Evolutionary conservation across 2,329 filamentous ascomycete species (phyloP).

Genomic region (Cercospora canescens): DNA sequence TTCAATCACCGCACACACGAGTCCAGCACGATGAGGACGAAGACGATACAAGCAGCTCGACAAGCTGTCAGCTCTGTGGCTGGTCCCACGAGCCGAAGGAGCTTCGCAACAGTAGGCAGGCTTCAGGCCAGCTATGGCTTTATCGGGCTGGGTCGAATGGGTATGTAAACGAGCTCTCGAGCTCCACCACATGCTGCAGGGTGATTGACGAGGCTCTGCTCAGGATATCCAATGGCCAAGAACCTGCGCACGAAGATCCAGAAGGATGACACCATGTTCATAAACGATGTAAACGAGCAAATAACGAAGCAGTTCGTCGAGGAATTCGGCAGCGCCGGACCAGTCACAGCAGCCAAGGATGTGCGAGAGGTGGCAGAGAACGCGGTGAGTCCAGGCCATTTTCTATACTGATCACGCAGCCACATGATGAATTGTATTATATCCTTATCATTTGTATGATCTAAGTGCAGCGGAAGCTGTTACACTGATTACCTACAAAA

Average conservation of each 20-base stretch:
- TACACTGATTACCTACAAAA: constrained; percentile 61
- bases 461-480: constrained; percentile 66
- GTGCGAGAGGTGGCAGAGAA: constrained; percentile 66
- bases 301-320: constrained; percentile 58
- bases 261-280: constrained; percentile 59
- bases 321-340: constrained; percentile 43
- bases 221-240: constrained; percentile 72
- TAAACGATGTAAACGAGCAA: constrained; percentile 66
- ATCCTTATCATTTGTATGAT: constrained; percentile 61
- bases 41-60: constrained; percentile 19
- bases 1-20: background rate
- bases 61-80: constrained; percentile 23
- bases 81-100: constrained; percentile 35
- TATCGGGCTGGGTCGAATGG: constrained; percentile 53
- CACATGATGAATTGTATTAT: constrained; percentile 23
- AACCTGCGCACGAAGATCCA: constrained; percentile 69
- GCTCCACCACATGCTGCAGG: constrained; percentile 28
- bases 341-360: constrained; percentile 56
- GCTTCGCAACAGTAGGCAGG: constrained; percentile 45
- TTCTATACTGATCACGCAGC: background rate
- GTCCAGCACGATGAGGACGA: constrained; percentile 15
- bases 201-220: constrained; percentile 15
- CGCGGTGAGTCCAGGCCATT: constrained; percentile 54
- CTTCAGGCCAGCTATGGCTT: constrained; percentile 51
- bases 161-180: constrained; percentile 30